Evolutionary conservation across 345 rosid genomes (phyloP), one percentile per base, ranked within the genome.

Genomic region (Pistacia integerrima): DNA sequence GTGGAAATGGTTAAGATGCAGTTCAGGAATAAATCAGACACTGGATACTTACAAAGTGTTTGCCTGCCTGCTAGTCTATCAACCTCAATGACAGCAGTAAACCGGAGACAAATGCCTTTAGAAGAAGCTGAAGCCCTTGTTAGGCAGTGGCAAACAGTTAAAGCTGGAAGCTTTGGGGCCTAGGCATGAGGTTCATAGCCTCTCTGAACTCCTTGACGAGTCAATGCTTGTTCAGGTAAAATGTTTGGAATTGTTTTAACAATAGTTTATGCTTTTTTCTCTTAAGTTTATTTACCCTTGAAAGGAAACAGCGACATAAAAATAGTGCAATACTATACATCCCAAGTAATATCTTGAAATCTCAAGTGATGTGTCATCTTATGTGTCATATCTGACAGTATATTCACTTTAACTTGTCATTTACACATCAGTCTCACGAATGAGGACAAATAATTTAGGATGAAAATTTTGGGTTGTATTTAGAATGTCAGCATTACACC

Each of bases 141-240:
- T 59, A 86, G 85, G 86, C 93, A 88, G 74, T 96, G 99, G 99
- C 97, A 96, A 87, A 78, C 87, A 65, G 82, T 86, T 59, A 96
- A 96, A 86, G 97, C 99, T 76, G 92, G 92, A 92, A 83, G 96
- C 99, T 76, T 86, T 96, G 77, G 99, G 99, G 70, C 93, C 93
- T 8, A 77, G 64, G 46, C 93, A 96, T 81, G 90, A 89, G 62
- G 78, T 88, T 75, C 76, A 87, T 72, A 74, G 79, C 78, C 99
- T 96, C 70, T 75, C 83, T 57, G 91, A 92, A 74, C 79, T 88
- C 80, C 99, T 96, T 83, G 98, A 93, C 41, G 98, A 89, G 80
- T 87, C 93, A 4, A 93, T 96, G 99, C 91, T 96, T 68, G 85
- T 79, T 79, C 94, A 96, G 98, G 99, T 96, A 83, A 79, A 58